Evolutionary conservation across 192 early-diverging fungal species (phyloP).

Genomic region (Umbelopsis vinacea): DNA sequence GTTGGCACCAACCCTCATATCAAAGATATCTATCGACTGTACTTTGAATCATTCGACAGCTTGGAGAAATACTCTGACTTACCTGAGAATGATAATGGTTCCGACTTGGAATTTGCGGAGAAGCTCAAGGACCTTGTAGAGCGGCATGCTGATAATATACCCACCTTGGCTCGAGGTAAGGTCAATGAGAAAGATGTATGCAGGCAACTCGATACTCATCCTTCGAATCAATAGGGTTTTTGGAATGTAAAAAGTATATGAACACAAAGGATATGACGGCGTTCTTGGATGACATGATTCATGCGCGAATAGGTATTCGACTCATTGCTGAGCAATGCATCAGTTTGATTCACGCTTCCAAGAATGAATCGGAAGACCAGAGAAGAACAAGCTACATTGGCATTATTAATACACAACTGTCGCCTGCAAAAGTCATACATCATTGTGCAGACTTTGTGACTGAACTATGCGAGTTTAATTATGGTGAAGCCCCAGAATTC

Average conservation of each 20-base stretch:
- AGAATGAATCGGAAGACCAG: constrained; percentile 30
- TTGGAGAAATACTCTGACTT: constrained; percentile 71
- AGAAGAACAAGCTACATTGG: constrained; percentile 66
- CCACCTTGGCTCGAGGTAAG: constrained; percentile 82
- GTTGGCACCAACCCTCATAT: constrained; percentile 97
- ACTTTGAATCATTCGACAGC: constrained; percentile 76
- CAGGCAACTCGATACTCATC: too few relatives aligned
- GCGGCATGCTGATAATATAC: constrained; percentile 85
- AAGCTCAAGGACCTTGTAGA: constrained; percentile 74
- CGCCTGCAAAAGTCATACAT: constrained; percentile 68
- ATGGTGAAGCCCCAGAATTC: constrained; percentile 77
- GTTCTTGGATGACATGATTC: constrained; percentile 89
- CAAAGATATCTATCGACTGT: constrained; percentile 78
- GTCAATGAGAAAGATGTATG: too few relatives aligned
- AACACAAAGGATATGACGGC: constrained; percentile 60
- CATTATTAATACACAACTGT: constrained; percentile 79
- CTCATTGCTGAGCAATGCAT: constrained; percentile 93
- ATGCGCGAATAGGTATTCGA: constrained; percentile 88
- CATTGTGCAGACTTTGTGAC: constrained; percentile 74
- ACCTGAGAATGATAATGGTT: constrained; percentile 45
- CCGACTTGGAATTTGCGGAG: constrained; percentile 68
- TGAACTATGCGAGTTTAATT: constrained; percentile 92
- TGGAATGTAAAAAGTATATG: constrained; percentile 92
- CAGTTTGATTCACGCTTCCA: constrained; percentile 63
- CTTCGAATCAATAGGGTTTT: too few relatives aligned